Evolutionary conservation across 2,329 filamentous ascomycete genomes (phyloP).

Genomic region (Colletotrichum navitas): DNA sequence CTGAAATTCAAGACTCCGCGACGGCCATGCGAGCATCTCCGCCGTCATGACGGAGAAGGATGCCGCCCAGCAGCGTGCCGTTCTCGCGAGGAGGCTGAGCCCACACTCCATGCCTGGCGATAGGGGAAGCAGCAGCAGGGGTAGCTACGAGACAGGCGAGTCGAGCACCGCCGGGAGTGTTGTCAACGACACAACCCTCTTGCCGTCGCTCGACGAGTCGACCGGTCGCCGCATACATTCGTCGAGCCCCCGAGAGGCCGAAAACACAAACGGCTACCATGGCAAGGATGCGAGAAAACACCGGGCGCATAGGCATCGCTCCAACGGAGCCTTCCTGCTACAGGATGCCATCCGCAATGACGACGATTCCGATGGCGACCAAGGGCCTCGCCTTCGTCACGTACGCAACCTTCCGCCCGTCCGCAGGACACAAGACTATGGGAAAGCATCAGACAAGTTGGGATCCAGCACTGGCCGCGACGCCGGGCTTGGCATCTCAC

Average conservation of each 20-base stretch:
- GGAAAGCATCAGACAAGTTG: slow-evolving; percentile 26
- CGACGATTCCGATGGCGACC: slow-evolving; percentile 48
- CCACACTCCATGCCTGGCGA: slow-evolving; percentile 39
- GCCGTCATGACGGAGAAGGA: slow-evolving; percentile 45
- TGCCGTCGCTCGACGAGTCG: slow-evolving; percentile 33
- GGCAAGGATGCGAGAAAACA: slow-evolving; percentile 44
- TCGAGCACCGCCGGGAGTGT: slow-evolving; percentile 56
- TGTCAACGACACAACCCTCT: slow-evolving; percentile 43
- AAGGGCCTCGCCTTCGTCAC: slow-evolving; percentile 48
- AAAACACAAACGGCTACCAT: slow-evolving; percentile 42
- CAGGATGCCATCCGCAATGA: slow-evolving; percentile 56
- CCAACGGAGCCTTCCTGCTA: slow-evolving; percentile 65
- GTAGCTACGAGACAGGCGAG: slow-evolving; percentile 59
- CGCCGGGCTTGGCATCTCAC: slow-evolving; percentile 16
- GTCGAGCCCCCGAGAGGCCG: slow-evolving; percentile 41
- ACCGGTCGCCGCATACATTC: slow-evolving; percentile 19
- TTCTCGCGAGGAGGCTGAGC: slow-evolving; percentile 34
- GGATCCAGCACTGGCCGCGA: slow-evolving; percentile 35
- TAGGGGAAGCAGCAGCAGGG: slow-evolving; percentile 53
- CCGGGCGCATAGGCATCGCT: slow-evolving; percentile 56
- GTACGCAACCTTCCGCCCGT: slow-evolving; percentile 44
- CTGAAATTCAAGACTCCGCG: not conserved
- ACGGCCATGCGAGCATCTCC: slow-evolving; percentile 43
- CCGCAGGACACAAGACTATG: slow-evolving; percentile 33
- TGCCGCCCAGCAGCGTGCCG: slow-evolving; percentile 35